These are phyloP conservation scores for Mortierella sp. DNA, from an alignment of 371 early-diverging fungal genomes.

Conservation along the genomic window DNA sequence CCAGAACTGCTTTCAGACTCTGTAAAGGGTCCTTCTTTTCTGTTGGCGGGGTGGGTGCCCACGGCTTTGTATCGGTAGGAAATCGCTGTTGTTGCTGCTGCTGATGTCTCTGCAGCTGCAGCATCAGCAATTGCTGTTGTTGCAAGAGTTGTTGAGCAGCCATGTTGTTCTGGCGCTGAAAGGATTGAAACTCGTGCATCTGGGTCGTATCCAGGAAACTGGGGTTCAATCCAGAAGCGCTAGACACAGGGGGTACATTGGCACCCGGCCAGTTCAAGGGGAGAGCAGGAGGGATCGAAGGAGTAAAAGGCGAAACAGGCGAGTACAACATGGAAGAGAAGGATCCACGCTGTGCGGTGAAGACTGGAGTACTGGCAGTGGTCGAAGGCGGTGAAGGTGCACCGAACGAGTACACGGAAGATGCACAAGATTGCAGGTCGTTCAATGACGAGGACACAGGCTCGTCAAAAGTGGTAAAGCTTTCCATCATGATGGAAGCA, in stretches of 20 bases:
- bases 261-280: not conserved
- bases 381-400: not conserved
- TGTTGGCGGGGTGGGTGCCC: not conserved
- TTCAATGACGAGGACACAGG: slow-evolving; percentile 13
- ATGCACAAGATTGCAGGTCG: not conserved
- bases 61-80: not conserved
- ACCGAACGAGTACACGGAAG: not conserved
- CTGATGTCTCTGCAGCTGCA: slow-evolving; percentile 12
- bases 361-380: not conserved
- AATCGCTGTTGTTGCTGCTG: slow-evolving; percentile 12
- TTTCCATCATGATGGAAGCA: slow-evolving; percentile 23
- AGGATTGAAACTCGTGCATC: slow-evolving; percentile 19
- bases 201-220: slow-evolving; percentile 31
- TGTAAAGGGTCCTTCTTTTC: slow-evolving; percentile 14
- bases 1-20: not conserved
- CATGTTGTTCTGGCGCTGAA: slow-evolving; percentile 19
- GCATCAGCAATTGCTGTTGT: slow-evolving; percentile 15
- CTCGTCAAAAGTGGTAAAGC: slow-evolving; percentile 32
- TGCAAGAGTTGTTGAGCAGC: slow-evolving; percentile 1
- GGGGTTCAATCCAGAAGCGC: slow-evolving; percentile 1
- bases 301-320: slow-evolving; percentile 5
- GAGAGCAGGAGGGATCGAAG: slow-evolving; percentile 1
- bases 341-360: slow-evolving; percentile 10
- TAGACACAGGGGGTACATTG: not conserved
- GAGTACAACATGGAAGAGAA: slow-evolving; percentile 9